Evolutionary conservation across 2,329 filamentous ascomycete genomes (phyloP), one percentile per base, ranked within the genome.

Genomic region (Venturia aucupariae): DNA sequence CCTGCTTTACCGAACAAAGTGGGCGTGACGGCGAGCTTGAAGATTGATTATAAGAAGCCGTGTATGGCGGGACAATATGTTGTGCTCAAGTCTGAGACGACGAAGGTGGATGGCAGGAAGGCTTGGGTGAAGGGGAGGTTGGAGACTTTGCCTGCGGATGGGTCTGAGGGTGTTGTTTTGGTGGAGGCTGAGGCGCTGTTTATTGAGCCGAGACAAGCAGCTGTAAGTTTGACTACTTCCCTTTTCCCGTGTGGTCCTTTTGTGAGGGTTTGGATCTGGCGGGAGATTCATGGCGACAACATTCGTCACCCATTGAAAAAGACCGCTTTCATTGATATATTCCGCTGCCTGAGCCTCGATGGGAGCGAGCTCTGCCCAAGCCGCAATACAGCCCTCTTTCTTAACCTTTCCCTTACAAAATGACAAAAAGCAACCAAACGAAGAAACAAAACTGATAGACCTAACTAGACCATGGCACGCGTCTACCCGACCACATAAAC

Each of bases 101-200:
- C 84, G 11, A 92, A 89, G 78, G 89, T 93, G 1, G 92, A 97
- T 73, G 93, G 94, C 0, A 83, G 94, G 67, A 97, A 97, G 79
- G 93, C 92, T 15, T 97, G 91, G 91, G 91, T 97, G 0, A 88
- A 90, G 77, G 94, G 91, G 1, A 84, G 85, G 69, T 87, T 97
- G 70, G 92, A 96, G 82, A 87, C 90, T 64, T 76, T 97, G 66
- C 84, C 84, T 65, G 76, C 81, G 32, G 70, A 68, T 17, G 70
- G 69, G 10, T 70, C 68, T 61, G 78, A 83, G 59, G 86, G 85
- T 10, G 82, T 87, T 75, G 79, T 82, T 69, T 75, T 97, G 66
- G 91, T 89, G 8, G 90, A 95, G 76, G 93, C 90, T 0, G 88
- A 89, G 72, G 92, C 88, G 2, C 77, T 99, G 69, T 97, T 96